phyloP scores from a whole-genome alignment of 768 basidiomycete genomes.

The Pisolithus marmoratus region DNA sequence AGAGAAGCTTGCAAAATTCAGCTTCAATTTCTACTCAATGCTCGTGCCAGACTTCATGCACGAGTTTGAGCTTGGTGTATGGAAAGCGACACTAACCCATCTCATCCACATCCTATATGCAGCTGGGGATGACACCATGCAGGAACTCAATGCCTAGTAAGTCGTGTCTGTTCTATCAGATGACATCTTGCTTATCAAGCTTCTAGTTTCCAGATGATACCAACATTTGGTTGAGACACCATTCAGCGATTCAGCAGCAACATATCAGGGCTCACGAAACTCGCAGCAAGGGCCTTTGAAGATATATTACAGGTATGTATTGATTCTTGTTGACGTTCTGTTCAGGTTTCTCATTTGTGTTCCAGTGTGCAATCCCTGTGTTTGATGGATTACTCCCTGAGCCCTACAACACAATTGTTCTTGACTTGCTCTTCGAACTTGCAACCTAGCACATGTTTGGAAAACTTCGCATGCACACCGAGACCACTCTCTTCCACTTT shows the following conservation, averaged over 20 bases:
- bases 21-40: conserved; percentile 22
- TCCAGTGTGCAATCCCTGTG: too few relatives aligned
- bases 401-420: too few relatives aligned
- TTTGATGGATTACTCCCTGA: too few relatives aligned
- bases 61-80: conserved; percentile 31
- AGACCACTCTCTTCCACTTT: conserved; percentile 1
- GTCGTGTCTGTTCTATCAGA: not conserved
- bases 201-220: conserved; percentile 13
- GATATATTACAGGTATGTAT: conserved; percentile 29
- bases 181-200: conserved; percentile 5
- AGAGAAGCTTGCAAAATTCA: conserved; percentile 5
- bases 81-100: conserved; percentile 31
- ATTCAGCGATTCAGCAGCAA: conserved; percentile 29
- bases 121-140: conserved; percentile 6
- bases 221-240: conserved; percentile 27
- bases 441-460: too few relatives aligned
- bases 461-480: too few relatives aligned
- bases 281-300: conserved; percentile 35
- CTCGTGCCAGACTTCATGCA: conserved; percentile 29
- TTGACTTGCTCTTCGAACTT: too few relatives aligned
- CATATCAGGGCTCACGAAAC: conserved; percentile 27
- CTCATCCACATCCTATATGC: conserved; percentile 28
- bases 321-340: too few relatives aligned
- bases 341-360: too few relatives aligned
- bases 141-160: conserved; percentile 23